These are phyloP conservation scores for Quercus wislizeni DNA, from an alignment of 306 rosid genomes.

Conservation along the genomic window DNA sequence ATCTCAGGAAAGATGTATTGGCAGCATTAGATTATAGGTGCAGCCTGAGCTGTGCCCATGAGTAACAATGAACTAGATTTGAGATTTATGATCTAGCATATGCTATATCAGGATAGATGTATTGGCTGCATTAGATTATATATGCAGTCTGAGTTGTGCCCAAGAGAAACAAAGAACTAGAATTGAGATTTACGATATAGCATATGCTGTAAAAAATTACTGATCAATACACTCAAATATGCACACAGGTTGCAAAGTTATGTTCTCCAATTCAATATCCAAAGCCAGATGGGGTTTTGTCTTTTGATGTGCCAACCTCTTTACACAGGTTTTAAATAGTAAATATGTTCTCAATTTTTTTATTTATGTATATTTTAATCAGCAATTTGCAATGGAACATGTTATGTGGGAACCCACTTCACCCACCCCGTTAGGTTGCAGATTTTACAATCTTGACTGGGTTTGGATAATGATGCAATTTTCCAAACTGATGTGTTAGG, in stretches of 20 bases:
- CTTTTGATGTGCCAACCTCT: slow-evolving; percentile 88
- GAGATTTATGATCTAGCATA: not conserved
- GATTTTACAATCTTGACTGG: not conserved
- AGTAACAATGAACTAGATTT: not conserved
- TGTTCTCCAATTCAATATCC: slow-evolving; percentile 81
- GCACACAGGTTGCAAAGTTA: slow-evolving; percentile 53
- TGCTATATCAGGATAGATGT: not conserved
- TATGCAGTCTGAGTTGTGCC: not conserved
- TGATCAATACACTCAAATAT: slow-evolving; percentile 8
- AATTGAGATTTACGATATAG: not conserved
- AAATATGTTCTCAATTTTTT: slow-evolving; percentile 7
- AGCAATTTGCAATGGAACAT: not conserved
- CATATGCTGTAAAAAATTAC: not conserved
- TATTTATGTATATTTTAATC: not conserved
- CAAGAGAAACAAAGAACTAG: not conserved
- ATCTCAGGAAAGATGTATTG: not conserved
- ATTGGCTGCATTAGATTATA: not conserved
- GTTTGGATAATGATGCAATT: not conserved
- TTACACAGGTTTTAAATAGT: slow-evolving; percentile 72
- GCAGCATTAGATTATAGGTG: not conserved
- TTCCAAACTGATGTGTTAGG: not conserved
- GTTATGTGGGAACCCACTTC: not conserved
- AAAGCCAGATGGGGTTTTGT: slow-evolving; percentile 77
- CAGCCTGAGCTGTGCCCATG: not conserved
- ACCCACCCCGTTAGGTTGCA: not conserved